Percentiles rank a stretch among this genome's conserved stretches.
These are phyloP conservation scores for Camellia granthamiana DNA, from an alignment of 148 eudicot genomes.

Conservation along the genomic window DNA sequence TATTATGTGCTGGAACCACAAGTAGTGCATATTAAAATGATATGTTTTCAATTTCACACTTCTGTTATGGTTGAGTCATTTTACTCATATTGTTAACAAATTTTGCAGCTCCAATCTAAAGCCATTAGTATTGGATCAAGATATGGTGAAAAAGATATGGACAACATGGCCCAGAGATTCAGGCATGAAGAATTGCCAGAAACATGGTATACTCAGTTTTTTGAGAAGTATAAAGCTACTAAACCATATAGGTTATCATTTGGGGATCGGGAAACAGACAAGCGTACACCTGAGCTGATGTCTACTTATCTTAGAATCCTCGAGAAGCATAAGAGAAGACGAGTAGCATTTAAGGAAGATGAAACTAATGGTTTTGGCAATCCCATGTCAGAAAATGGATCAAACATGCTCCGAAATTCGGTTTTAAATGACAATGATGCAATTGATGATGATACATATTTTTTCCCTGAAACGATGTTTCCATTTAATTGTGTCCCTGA, in stretches of 20 bases:
- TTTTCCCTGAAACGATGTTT: constrained; percentile 92
- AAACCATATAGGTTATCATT: constrained; percentile 60
- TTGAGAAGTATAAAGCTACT: constrained; percentile 63
- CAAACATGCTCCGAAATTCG: constrained; percentile 37
- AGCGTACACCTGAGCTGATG: constrained; percentile 86
- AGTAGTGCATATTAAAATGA: not conserved
- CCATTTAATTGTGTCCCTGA: constrained; percentile 84
- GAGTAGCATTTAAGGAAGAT: constrained; percentile 64
- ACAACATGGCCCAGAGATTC: constrained; percentile 55
- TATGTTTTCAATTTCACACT: not conserved
- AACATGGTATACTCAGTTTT: constrained; percentile 77
- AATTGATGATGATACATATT: constrained; percentile 42
- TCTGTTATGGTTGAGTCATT: not conserved
- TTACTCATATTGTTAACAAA: constrained; percentile 9
- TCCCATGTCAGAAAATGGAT: constrained; percentile 39
- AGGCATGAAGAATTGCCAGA: constrained; percentile 76
- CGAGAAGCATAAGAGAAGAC: constrained; percentile 82
- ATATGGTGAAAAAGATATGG: constrained; percentile 47
- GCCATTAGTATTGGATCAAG: constrained; percentile 44
- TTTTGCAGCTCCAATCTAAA: constrained; percentile 48
- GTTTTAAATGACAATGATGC: constrained; percentile 31
- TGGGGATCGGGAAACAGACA: constrained; percentile 62
- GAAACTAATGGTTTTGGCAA: constrained; percentile 41
- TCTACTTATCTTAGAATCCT: constrained; percentile 59
- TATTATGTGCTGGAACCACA: too few relatives aligned